Percentiles rank a stretch among this genome's conserved stretches.
These are phyloP conservation scores for Serendipita sp. DNA, from an alignment of 768 basidiomycete genomes.

Conservation along the genomic window DNA sequence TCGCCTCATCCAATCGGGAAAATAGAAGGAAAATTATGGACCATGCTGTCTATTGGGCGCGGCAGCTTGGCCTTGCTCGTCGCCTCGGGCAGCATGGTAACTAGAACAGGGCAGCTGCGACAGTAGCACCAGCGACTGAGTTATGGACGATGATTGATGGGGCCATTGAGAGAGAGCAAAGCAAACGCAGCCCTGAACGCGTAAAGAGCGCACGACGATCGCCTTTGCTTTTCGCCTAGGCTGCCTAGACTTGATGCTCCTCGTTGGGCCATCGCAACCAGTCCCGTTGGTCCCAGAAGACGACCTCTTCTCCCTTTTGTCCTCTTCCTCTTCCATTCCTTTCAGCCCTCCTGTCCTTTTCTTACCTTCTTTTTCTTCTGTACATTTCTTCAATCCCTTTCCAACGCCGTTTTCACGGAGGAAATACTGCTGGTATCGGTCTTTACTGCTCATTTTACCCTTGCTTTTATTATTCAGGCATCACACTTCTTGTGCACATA, in stretches of 20 bases:
- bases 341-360: constrained; percentile 4
- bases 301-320: neutral
- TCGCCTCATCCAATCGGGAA: too few relatives aligned
- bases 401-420: neutral
- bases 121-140: neutral
- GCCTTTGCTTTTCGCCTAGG: too few relatives aligned
- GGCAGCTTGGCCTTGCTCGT: neutral
- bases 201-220: too few relatives aligned
- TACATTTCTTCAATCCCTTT: neutral
- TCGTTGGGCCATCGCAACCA: neutral
- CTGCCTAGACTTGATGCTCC: too few relatives aligned
- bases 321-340: constrained; percentile 6
- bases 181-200: too few relatives aligned
- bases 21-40: too few relatives aligned
- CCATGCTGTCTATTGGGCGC: too few relatives aligned
- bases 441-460: neutral
- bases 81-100: neutral
- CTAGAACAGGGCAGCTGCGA: neutral
- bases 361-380: neutral
- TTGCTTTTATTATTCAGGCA: too few relatives aligned
- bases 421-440: constrained; percentile 1
- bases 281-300: neutral
- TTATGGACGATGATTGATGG: too few relatives aligned
- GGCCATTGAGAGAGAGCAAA: too few relatives aligned
- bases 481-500: too few relatives aligned